Conservation (phyloP, 192 early-diverging fungal species). For the Linnemannia zychae region DNA sequence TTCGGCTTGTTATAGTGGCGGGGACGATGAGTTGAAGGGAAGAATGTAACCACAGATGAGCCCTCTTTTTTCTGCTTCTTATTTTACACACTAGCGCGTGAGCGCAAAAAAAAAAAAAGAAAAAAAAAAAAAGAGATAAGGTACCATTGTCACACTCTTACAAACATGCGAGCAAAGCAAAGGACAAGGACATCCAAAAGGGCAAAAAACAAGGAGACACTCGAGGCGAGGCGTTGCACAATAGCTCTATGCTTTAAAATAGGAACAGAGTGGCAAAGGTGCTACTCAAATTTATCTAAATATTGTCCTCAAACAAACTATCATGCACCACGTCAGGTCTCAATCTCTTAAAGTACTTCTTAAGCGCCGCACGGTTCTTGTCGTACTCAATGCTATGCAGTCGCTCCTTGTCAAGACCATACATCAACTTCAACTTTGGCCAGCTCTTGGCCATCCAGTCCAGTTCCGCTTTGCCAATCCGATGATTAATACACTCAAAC, state of each 20-base stretch:
- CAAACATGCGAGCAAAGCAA: neutral
- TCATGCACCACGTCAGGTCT: neutral
- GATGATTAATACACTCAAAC: conserved; percentile 7
- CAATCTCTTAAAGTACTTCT: neutral
- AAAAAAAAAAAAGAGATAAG: too few relatives aligned
- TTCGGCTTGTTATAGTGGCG: too few relatives aligned
- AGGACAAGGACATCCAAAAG: neutral
- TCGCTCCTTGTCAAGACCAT: neutral
- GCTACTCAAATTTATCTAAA: neutral
- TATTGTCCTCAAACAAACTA: neutral
- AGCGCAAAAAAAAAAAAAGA: too few relatives aligned
- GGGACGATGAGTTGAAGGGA: too few relatives aligned
- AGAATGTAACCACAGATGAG: too few relatives aligned
- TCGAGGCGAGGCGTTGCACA: too few relatives aligned
- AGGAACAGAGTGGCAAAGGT: too few relatives aligned
- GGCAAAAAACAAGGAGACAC: too few relatives aligned
- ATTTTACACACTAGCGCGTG: too few relatives aligned
- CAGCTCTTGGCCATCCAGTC: conserved; percentile 22
- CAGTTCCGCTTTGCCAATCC: neutral
- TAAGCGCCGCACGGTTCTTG: neutral
- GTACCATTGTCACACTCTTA: too few relatives aligned
- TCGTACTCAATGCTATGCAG: neutral
- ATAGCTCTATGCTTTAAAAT: too few relatives aligned
- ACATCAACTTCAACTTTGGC: conserved; percentile 10
- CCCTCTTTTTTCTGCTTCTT: too few relatives aligned